Base-by-base conservation (phyloP, 371 early-diverging fungal genomes). In the Catenaria anguillulae region DNA sequence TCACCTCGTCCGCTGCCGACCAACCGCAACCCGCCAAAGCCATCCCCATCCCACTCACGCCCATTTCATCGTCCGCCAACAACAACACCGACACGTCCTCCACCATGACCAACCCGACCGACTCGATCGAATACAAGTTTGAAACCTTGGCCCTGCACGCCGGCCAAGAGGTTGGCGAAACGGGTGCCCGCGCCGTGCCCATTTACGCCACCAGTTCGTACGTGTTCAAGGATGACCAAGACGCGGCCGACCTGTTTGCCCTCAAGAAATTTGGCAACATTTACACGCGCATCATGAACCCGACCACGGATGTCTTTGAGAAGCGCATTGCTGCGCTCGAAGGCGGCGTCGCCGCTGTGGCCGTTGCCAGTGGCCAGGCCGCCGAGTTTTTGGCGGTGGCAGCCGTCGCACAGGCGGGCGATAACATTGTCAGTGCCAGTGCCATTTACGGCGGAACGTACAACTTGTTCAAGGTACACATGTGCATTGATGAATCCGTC, bases 61-160 rank as follows among this genome's bases (percentile, higher is more conserved):
- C 31, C 19, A 43, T 29, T 29, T 31, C 6, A 50, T 31, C 29
- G 1, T 24, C 29, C 29, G 5, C 29, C 13, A 33, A 33, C 21
- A 23, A 0, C 59, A 33, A 8, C 37, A 13, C 34, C 35, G 34
- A 58, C 52, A 29, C 52, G 8, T 21, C 26, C 12, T 3, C 12
- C 26, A 24, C 29, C 6, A 6, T 29, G 6, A 46, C 24, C 46
- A 46, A n/a, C n/a, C n/a, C 24, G 46, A 21, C 52, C 31, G 52
- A 29, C 29, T 10, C 15, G 15, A 62, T 71, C 59, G 66, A 71
- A 66, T 70, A 70, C 67, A 64, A 62, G 63, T 89, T 92, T 68
- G 91, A 92, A 63, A 92, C 93, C 21, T 81, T 92, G 33, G 92
- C 92, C 69, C 71, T 93, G n/a, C 93, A 93, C 67, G 90, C 89